A percentile compares a stretch with the other conserved stretches of the same genome.
Conservation (phyloP, 2,329 filamentous ascomycete species). For the Aspergillus transmontanensis region DNA sequence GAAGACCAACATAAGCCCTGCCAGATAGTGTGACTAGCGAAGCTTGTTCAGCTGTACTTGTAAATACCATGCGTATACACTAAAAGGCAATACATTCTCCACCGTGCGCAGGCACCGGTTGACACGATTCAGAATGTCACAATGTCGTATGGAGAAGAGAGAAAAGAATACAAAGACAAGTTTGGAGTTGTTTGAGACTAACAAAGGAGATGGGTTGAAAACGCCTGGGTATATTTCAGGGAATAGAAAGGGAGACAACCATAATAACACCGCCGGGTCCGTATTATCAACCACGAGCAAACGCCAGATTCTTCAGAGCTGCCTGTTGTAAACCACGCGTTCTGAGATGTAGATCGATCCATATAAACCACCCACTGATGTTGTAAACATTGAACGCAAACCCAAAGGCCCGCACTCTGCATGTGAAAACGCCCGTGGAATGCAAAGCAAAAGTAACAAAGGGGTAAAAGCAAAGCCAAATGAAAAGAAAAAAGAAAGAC, state of each 20-base stretch:
- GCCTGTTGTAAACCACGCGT: conserved; percentile 21
- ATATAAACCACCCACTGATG: conserved; percentile 26
- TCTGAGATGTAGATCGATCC: conserved; percentile 27
- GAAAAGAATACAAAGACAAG: conserved; percentile 6
- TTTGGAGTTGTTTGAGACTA: conserved; percentile 3
- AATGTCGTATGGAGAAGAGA: conserved; percentile 5
- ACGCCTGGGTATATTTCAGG: conserved; percentile 41
- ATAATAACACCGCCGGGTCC: conserved; percentile 36
- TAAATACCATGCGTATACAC: not conserved
- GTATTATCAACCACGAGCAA: conserved; percentile 31
- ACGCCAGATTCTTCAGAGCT: conserved; percentile 34
- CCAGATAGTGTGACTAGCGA: not conserved
- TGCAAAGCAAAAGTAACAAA: conserved; percentile 28
- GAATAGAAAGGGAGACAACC: conserved; percentile 27
- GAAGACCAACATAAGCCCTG: not conserved
- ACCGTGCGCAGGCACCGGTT: not conserved
- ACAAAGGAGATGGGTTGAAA: conserved; percentile 21
- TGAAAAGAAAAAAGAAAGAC: conserved; percentile 8
- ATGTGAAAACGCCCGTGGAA: conserved; percentile 35
- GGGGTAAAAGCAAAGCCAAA: conserved; percentile 6
- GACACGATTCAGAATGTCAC: not conserved
- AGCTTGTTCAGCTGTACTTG: not conserved
- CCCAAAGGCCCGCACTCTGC: conserved; percentile 24
- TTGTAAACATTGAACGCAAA: conserved; percentile 21
- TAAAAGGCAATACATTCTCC: not conserved